Evolutionary conservation across 225 moss, liverwort and hornwort species (phyloP), one percentile per base, ranked within the genome.

Genomic region (Physcomitrium patens): DNA sequence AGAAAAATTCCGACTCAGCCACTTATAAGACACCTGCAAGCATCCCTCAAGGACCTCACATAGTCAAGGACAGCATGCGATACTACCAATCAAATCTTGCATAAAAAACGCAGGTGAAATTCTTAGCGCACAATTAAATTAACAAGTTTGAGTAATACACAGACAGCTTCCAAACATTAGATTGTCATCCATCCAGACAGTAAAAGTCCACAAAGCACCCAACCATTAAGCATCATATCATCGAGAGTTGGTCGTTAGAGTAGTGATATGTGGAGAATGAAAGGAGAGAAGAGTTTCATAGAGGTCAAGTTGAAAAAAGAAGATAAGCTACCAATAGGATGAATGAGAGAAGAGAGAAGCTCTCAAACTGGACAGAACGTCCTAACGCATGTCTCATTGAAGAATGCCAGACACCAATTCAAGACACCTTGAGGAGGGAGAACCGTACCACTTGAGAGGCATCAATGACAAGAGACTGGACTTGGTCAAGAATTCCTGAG

Each of bases 21-120:
- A 99, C 79, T 99, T 99, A 71, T 94, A 99, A 41, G 94, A 99
- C 26, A 99, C 92, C 97, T 97, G 93, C 83, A 79, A 72, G 45
- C 58, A 59, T 47, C 81, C 75, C 46, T 60, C 81, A 55, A 83
- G 57, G 43, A 70, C 61, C 62, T 67, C 73, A 73, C 51, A 72
- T 20, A 63, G 57, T 83, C 69, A 83, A 76, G 60, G 56, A 51
- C 64, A 52, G 19, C 8, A 22, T 60, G 52, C 23, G 55, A 53
- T 66, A 48, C 11, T 47, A 24, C 24, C 47, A 10, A 14, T 42
- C 31, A 63, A 19, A 69, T 41, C 42, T 10, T 69, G 24, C 8
- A 45, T 49, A 9, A 37, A 46, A 76, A 23, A 59, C 28, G 3
- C 22, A 24, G 26, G 20, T 19, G 5, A 31, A 49, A 45, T 28